Conservation (phyloP, 1,284 basidiomycete species). For the Sutorius eximius region DNA sequence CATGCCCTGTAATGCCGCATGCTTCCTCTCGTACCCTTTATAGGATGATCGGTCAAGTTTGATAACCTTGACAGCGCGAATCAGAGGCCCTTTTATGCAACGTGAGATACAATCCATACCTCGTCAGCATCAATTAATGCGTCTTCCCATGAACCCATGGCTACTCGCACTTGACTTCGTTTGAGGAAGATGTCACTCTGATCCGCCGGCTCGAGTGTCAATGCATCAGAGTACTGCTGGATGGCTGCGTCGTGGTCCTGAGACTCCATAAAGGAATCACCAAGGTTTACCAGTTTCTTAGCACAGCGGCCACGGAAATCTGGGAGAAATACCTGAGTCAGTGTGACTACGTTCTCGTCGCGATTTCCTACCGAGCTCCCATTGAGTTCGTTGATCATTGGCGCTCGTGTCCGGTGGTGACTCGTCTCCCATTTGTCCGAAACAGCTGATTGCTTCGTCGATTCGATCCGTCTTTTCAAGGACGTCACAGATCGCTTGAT, state of each 20-base stretch:
- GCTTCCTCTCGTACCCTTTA: not conserved
- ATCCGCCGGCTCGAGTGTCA: not conserved
- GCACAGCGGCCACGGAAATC: not conserved
- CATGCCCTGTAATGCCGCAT: not conserved
- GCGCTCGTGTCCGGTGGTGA: not conserved
- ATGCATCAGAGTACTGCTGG: not conserved
- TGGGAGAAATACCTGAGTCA: not conserved
- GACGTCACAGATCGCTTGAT: constrained; percentile 4
- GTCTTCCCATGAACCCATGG: not conserved
- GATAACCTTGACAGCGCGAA: not conserved
- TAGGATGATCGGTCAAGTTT: not conserved
- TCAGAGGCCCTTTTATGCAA: not conserved
- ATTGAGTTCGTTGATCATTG: not conserved
- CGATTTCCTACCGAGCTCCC: constrained; percentile 4
- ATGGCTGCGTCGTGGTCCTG: not conserved
- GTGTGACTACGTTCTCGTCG: rapidly evolving
- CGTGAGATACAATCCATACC: not conserved
- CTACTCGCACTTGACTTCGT: not conserved
- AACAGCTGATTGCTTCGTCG: not conserved
- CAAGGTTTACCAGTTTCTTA: not conserved
- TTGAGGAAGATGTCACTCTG: not conserved
- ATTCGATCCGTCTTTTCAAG: not conserved
- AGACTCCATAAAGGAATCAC: not conserved
- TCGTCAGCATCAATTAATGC: not conserved
- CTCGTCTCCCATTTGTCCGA: constrained; percentile 4